phyloP scores from a whole-genome alignment of 108 stramenopile genomes.

The Asterionellopsis glacialis region DNA sequence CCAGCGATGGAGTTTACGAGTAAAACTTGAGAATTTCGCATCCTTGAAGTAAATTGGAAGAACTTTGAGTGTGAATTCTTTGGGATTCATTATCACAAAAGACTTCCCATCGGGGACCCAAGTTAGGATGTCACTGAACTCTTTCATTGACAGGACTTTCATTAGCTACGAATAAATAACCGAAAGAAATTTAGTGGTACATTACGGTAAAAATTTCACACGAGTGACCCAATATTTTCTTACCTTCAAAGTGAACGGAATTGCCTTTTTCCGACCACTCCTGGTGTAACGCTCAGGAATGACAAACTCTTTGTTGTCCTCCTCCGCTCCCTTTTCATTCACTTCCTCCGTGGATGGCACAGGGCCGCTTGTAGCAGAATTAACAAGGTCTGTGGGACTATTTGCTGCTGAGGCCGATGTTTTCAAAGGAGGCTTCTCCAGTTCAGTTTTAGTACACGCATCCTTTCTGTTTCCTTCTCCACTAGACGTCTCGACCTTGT shows the following conservation, averaged over 20 bases:
- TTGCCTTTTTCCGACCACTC: conserved; percentile 35
- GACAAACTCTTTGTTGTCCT: conserved; percentile 11
- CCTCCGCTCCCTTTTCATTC: background rate
- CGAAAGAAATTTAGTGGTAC: background rate
- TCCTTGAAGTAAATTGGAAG: conserved; percentile 40
- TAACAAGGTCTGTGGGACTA: no score
- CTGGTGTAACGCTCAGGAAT: conserved; percentile 47
- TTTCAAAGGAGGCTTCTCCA: no score
- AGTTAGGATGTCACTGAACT: conserved; percentile 32
- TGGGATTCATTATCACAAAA: conserved; percentile 39
- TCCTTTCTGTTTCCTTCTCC: no score
- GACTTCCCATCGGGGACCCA: conserved; percentile 54
- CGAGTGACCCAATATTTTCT: conserved; percentile 3
- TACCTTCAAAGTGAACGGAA: conserved; percentile 41
- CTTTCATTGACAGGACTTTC: conserved; percentile 38
- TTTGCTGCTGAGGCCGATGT: no score
- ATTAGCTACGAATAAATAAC: conserved; percentile 26
- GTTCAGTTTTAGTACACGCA: no score
- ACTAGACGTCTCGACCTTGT: no score
- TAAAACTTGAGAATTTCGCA: conserved; percentile 48
- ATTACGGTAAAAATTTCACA: background rate
- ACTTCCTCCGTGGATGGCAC: no score
- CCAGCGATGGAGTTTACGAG: conserved; percentile 56
- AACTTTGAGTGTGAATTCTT: conserved; percentile 32
- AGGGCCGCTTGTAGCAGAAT: no score